These are phyloP conservation scores for Pyricularia sp. DNA, from an alignment of 2,329 filamentous ascomycete species.

Conservation along the genomic window DNA sequence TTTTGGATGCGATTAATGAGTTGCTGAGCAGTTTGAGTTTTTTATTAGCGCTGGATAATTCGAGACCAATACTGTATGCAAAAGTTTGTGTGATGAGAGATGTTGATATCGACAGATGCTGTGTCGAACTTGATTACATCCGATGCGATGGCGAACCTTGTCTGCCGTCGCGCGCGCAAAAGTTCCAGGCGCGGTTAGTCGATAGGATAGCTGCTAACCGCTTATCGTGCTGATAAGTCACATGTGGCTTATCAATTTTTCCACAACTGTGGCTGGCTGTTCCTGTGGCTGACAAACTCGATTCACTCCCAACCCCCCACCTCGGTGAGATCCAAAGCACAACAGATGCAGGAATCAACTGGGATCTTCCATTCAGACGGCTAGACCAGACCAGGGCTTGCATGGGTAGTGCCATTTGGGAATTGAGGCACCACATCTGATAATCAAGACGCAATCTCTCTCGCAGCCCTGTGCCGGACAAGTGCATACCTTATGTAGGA, in stretches of 20 bases:
- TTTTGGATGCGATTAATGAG: slow-evolving; percentile 25
- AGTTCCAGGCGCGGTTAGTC: neutral
- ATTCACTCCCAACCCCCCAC: neutral
- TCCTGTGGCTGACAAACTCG: neutral
- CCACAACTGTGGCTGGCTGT: neutral
- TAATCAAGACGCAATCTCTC: neutral
- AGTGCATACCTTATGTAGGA: neutral
- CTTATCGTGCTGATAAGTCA: neutral
- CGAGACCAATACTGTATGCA: neutral
- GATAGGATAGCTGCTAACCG: neutral
- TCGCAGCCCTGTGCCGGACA: neutral
- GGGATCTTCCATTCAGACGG: neutral
- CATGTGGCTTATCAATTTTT: neutral
- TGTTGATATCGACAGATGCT: neutral
- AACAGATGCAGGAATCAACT: neutral
- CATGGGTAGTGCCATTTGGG: neutral
- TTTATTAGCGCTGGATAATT: neutral
- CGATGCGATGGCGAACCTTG: neutral
- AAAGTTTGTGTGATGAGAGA: neutral
- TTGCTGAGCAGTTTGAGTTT: no score
- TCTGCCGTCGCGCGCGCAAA: neutral
- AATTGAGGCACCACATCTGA: neutral
- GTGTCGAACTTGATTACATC: neutral
- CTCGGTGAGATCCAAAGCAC: neutral
- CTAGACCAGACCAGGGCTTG: neutral